Conservation (phyloP, 2,329 filamentous ascomycete species). For the Blastomyces emzantsi region DNA sequence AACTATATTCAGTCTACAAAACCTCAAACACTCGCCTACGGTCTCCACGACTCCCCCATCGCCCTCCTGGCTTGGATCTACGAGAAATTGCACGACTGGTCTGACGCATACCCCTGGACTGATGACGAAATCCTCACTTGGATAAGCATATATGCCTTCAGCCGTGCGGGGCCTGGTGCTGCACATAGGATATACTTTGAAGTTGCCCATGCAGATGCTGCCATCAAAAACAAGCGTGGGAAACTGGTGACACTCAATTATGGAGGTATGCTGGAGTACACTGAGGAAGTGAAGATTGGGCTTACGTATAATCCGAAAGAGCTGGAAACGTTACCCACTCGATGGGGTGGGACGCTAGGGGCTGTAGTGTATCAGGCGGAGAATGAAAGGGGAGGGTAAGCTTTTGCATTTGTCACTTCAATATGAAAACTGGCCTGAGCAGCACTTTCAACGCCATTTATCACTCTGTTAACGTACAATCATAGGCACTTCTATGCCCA, state of each 20-base stretch:
- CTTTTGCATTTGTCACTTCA: not conserved
- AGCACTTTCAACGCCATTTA: not conserved
- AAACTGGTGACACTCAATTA: not conserved
- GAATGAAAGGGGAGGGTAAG: conserved; percentile 36
- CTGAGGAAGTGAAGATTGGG: conserved; percentile 44
- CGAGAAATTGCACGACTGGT: conserved; percentile 72
- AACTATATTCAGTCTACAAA: conserved; percentile 54
- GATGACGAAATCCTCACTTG: conserved; percentile 69
- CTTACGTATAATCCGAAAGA: conserved; percentile 46
- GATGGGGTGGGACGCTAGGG: conserved; percentile 45
- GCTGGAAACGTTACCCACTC: conserved; percentile 40
- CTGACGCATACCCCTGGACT: conserved; percentile 61
- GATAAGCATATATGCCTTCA: conserved; percentile 66
- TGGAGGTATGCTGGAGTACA: conserved; percentile 32
- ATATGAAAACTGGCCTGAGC: not conserved
- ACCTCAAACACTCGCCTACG: conserved; percentile 64
- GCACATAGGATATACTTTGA: conserved; percentile 67
- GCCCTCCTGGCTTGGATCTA: conserved; percentile 69
- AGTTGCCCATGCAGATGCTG: conserved; percentile 34
- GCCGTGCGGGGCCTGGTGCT: conserved; percentile 58
- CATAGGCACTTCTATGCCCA: conserved; percentile 44
- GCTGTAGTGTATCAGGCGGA: conserved; percentile 42
- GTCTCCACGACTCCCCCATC: conserved; percentile 59
- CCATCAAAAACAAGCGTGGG: conserved; percentile 12
- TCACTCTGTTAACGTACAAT: not conserved